phyloP scores from a whole-genome alignment of 371 early-diverging fungal genomes.

The Mortierella sp. region DNA sequence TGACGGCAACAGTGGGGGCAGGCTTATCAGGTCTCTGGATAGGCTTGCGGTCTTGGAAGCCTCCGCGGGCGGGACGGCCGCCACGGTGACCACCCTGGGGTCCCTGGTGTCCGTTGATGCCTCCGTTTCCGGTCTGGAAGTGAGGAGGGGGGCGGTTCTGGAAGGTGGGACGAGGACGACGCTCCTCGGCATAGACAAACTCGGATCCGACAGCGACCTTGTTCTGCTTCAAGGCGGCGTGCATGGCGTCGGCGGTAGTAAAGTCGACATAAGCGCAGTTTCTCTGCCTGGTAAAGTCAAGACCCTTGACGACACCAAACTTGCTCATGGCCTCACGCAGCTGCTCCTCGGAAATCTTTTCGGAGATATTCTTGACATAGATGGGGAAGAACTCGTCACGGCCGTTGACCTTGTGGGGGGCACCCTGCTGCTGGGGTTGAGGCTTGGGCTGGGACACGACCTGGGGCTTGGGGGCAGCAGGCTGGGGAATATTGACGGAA shows the following conservation, averaged over 20 bases:
- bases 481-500: slow-evolving; percentile 42
- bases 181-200: slow-evolving; percentile 63
- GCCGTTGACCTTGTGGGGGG: slow-evolving; percentile 21
- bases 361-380: slow-evolving; percentile 48
- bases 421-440: slow-evolving; percentile 29
- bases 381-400: slow-evolving; percentile 38
- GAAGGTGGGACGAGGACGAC: slow-evolving; percentile 51
- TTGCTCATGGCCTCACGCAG: slow-evolving; percentile 59
- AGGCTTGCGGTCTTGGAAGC: slow-evolving; percentile 45
- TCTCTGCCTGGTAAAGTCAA: slow-evolving; percentile 62
- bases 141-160: slow-evolving; percentile 29
- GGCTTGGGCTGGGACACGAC: slow-evolving; percentile 40
- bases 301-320: slow-evolving; percentile 61
- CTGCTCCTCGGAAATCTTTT: slow-evolving; percentile 55
- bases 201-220: slow-evolving; percentile 62
- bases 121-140: slow-evolving; percentile 28
- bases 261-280: slow-evolving; percentile 75
- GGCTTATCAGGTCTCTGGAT: slow-evolving; percentile 40
- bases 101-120: slow-evolving; percentile 35
- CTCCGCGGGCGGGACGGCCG: slow-evolving; percentile 34
- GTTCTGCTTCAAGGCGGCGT: slow-evolving; percentile 62
- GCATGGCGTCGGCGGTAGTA: slow-evolving; percentile 59
- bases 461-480: slow-evolving; percentile 36
- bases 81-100: slow-evolving; percentile 43
- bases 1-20: slow-evolving; percentile 44